Conservation (phyloP, 768 basidiomycete species). For the Tulasnella sp. region DNA sequence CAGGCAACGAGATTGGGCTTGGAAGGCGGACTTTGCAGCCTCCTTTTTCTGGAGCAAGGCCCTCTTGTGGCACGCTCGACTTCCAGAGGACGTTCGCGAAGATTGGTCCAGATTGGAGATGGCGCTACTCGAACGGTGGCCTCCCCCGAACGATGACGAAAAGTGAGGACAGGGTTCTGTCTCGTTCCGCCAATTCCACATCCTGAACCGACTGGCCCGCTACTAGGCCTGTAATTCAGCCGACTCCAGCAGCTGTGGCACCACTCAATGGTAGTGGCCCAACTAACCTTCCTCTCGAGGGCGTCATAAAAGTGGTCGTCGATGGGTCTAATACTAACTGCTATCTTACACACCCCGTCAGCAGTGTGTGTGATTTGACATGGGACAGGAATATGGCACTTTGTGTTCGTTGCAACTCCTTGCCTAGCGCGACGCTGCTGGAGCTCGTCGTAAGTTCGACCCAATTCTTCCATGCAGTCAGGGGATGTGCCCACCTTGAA, state of each 20-base stretch:
- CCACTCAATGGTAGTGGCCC: not conserved
- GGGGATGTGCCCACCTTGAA: too few relatives aligned
- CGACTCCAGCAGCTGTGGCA: not conserved
- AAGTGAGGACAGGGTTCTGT: not conserved
- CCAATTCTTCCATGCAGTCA: not conserved
- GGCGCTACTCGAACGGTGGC: not conserved
- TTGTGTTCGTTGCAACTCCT: not conserved
- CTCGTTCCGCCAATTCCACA: too few relatives aligned
- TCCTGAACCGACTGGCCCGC: too few relatives aligned
- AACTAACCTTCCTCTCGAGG: not conserved
- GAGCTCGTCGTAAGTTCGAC: not conserved
- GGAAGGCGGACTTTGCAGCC: slow-evolving; percentile 1
- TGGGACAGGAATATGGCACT: not conserved
- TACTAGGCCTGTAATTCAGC: not conserved
- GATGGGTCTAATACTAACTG: not conserved
- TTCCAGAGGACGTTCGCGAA: not conserved
- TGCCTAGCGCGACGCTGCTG: not conserved
- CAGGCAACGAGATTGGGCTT: not conserved
- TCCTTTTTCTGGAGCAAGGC: not conserved
- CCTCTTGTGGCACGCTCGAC: not conserved
- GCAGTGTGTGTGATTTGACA: not conserved
- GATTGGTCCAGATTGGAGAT: not conserved
- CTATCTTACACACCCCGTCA: not conserved
- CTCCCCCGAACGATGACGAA: not conserved
- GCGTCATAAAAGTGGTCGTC: not conserved